Evolutionary conservation across 2,329 filamentous ascomycete species (phyloP).

Genomic region (Neonectria neomacrospora): DNA sequence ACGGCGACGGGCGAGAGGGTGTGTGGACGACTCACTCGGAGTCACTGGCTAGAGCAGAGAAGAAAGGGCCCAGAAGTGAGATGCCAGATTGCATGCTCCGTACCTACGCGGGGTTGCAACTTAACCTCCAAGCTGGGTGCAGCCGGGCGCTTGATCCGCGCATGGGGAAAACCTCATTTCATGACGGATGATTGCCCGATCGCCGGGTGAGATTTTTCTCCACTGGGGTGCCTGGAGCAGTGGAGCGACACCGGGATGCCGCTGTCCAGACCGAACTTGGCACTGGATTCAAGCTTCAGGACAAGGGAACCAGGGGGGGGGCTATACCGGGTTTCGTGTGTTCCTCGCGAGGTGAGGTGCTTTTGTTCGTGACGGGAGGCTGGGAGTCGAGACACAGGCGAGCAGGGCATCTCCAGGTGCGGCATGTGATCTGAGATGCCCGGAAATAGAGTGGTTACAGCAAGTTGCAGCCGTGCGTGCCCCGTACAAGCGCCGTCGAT

Average conservation of each 20-base stretch:
- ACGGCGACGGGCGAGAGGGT: constrained; percentile 4
- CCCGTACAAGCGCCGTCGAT: constrained; percentile 7
- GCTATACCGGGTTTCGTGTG: neutral
- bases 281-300: neutral
- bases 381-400: neutral
- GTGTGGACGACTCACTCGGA: constrained; percentile 9
- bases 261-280: neutral
- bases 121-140: neutral
- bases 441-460: neutral
- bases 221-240: constrained; percentile 20
- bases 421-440: neutral
- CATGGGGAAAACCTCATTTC: neutral
- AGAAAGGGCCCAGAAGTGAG: neutral
- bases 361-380: neutral
- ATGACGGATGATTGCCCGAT: neutral
- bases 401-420: neutral
- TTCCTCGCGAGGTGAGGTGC: neutral
- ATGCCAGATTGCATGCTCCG: neutral
- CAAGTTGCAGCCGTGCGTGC: too few species aligned
- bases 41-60: neutral
- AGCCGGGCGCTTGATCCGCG: constrained; percentile 3
- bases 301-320: neutral
- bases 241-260: constrained; percentile 7
- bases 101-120: constrained; percentile 1
- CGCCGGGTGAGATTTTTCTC: constrained; percentile 5